Conservation (phyloP, 2,329 filamentous ascomycete genomes). For the Xylariaceae sp. region DNA sequence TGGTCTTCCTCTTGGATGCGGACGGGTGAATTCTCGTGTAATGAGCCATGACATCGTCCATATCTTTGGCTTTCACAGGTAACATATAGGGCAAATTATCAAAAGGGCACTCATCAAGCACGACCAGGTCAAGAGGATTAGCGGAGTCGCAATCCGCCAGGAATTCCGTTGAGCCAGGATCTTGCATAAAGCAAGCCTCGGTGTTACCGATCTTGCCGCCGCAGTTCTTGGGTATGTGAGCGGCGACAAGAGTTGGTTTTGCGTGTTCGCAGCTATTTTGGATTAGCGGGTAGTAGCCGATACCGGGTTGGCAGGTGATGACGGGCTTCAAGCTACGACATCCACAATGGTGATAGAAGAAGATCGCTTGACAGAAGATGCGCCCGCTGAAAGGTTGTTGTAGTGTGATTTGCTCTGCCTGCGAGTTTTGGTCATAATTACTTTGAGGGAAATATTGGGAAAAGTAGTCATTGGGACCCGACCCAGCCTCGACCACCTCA, state of each 20-base stretch:
- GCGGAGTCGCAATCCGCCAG: slow-evolving; percentile 10
- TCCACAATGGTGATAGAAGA: slow-evolving; percentile 22
- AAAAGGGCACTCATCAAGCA: slow-evolving; percentile 6
- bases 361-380: slow-evolving; percentile 17
- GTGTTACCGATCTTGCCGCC: not conserved
- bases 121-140: slow-evolving; percentile 10
- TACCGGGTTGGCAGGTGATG: slow-evolving; percentile 10
- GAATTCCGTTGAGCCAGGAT: slow-evolving; percentile 7
- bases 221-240: slow-evolving; percentile 8
- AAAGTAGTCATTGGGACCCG: no score
- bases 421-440: no score
- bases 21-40: no score
- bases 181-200: slow-evolving; percentile 2
- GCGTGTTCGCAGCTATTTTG: slow-evolving; percentile 12
- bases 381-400: not conserved
- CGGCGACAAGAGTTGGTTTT: slow-evolving; percentile 3
- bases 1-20: no score
- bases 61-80: slow-evolving; percentile 2
- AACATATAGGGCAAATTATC: slow-evolving; percentile 5
- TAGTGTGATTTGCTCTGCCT: no score
- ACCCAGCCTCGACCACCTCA: no score
- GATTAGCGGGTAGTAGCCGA: not conserved
- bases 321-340: slow-evolving; percentile 13
- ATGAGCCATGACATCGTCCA: not conserved
- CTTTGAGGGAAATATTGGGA: no score